Evolutionary conservation across 768 basidiomycete species (phyloP).

Genomic region (Agaricus bisporus): DNA sequence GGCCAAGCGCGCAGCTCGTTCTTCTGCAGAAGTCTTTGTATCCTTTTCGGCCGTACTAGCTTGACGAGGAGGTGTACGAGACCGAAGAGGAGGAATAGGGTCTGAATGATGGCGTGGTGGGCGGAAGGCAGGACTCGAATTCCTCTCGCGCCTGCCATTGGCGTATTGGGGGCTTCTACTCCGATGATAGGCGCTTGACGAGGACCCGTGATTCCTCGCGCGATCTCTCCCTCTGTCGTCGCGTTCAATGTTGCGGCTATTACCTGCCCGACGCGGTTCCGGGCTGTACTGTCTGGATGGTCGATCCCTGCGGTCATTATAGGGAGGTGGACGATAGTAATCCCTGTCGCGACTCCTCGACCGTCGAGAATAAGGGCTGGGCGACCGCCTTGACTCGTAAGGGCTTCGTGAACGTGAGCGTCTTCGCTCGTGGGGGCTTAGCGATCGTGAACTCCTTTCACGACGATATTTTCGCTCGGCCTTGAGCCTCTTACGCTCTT

Average conservation of each 20-base stretch:
- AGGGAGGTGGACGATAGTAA: slow-evolving; percentile 23
- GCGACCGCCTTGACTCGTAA: slow-evolving; percentile 6
- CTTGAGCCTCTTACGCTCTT: slow-evolving; percentile 37
- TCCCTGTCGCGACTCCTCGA: slow-evolving; percentile 36
- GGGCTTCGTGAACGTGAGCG: slow-evolving; percentile 3
- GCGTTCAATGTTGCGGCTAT: slow-evolving; percentile 22
- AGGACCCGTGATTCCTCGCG: slow-evolving; percentile 25
- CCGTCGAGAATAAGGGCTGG: slow-evolving; percentile 28
- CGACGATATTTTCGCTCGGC: slow-evolving; percentile 29
- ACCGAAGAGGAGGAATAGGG: slow-evolving; percentile 28
- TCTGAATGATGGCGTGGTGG: slow-evolving; percentile 49
- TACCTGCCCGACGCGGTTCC: slow-evolving; percentile 24
- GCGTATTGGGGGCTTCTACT: slow-evolving; percentile 17
- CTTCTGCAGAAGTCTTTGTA: slow-evolving; percentile 28
- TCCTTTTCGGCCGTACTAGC: slow-evolving; percentile 12
- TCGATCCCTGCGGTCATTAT: slow-evolving; percentile 22
- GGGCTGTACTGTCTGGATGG: slow-evolving; percentile 26
- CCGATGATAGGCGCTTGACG: slow-evolving; percentile 19
- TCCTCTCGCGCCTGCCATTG: slow-evolving; percentile 32
- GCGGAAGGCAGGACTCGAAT: slow-evolving; percentile 23
- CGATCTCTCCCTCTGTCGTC: slow-evolving; percentile 17
- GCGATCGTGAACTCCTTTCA: slow-evolving; percentile 19
- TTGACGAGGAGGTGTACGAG: slow-evolving; percentile 17
- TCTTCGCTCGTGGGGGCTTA: slow-evolving; percentile 12
- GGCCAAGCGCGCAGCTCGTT: slow-evolving; percentile 81